These are phyloP conservation scores for Colletotrichum orchidophilum DNA, from an alignment of 2,329 filamentous ascomycete genomes.

Conservation along the genomic window DNA sequence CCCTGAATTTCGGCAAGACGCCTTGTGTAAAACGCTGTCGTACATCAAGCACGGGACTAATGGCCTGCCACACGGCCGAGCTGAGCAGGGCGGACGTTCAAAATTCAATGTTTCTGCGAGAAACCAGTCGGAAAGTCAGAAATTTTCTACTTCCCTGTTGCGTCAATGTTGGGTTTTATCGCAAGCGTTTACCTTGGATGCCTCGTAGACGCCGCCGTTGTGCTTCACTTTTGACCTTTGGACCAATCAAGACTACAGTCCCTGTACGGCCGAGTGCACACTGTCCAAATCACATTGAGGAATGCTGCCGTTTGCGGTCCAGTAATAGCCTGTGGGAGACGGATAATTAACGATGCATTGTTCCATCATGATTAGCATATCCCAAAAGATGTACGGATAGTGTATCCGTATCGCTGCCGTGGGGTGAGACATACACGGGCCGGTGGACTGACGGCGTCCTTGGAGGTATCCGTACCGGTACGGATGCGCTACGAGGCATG, in stretches of 20 bases:
- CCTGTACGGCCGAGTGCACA: not conserved
- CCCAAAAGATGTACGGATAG: too few relatives aligned
- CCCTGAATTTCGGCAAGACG: not conserved
- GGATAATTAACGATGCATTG: not conserved
- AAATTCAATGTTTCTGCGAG: constrained; percentile 7
- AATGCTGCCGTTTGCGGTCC: not conserved
- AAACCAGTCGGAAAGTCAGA: not conserved
- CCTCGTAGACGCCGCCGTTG: not conserved
- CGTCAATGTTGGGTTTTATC: not conserved
- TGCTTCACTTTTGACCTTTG: not conserved
- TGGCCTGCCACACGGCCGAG: not conserved
- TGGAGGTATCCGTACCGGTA: too few relatives aligned
- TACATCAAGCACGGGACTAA: not conserved
- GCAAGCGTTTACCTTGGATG: not conserved
- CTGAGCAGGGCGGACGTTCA: not conserved
- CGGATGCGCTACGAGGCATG: not conserved
- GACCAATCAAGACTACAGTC: not conserved
- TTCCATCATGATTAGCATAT: not conserved
- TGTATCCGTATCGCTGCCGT: not conserved
- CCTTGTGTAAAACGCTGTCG: not conserved
- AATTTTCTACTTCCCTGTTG: not conserved
- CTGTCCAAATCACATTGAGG: not conserved
- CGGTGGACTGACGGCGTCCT: not conserved
- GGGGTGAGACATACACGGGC: not conserved
- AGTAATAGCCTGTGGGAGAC: not conserved